Evolutionary conservation across 176 grass and related monocot species (phyloP).

Genomic region (Dendrocalamus sinicus): DNA sequence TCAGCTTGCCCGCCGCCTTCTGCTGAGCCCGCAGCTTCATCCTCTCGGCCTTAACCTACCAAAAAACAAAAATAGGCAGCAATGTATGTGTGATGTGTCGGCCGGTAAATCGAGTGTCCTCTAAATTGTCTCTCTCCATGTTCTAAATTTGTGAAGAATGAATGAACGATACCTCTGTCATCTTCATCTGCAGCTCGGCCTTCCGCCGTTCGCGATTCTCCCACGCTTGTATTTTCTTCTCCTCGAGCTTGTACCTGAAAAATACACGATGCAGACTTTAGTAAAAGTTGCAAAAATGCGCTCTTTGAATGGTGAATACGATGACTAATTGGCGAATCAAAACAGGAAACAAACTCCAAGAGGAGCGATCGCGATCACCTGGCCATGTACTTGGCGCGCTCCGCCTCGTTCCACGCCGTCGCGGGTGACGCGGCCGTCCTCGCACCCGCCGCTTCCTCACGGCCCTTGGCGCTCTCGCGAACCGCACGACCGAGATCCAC

Average conservation of each 20-base stretch:
- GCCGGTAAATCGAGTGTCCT: too few species aligned
- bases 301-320: neutral
- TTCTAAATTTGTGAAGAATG: too few species aligned
- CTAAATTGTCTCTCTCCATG: too few species aligned
- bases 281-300: neutral
- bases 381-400: constrained; percentile 81
- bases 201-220: constrained; percentile 79
- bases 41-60: constrained; percentile 75
- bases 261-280: neutral
- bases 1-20: constrained; percentile 69
- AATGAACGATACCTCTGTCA: constrained; percentile 55
- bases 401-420: constrained; percentile 76
- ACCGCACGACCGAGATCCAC: neutral
- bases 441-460: neutral
- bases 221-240: constrained; percentile 87
- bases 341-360: too few species aligned
- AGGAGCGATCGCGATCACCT: constrained; percentile 45
- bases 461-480: neutral
- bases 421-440: constrained; percentile 58
- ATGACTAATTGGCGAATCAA: neutral
- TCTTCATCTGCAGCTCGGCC: constrained; percentile 78
- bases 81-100: too few species aligned
- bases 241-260: constrained; percentile 77
- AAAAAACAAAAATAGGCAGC: neutral
- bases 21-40: constrained; percentile 70